Percentiles rank a stretch among this genome's conserved stretches.
phyloP scores from a whole-genome alignment of 257 asterid species.

The Jacaranda copaia region DNA sequence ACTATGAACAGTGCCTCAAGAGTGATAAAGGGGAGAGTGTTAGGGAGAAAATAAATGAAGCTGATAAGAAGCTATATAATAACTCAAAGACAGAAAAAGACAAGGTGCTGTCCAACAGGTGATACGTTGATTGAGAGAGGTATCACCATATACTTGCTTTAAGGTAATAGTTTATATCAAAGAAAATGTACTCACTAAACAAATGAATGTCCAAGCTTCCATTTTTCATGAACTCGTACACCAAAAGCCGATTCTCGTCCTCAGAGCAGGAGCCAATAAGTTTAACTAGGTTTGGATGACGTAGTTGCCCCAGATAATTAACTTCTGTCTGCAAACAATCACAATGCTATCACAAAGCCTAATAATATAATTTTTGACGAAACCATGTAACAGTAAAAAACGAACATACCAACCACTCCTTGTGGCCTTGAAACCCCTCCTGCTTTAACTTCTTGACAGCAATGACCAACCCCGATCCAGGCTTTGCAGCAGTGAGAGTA shows the following conservation, averaged over 20 bases:
- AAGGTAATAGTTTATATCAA: neutral
- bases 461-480: slow-evolving; percentile 67
- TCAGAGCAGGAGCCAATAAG: slow-evolving; percentile 92
- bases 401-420: slow-evolving; percentile 71
- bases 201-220: slow-evolving; percentile 98
- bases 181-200: slow-evolving; percentile 73
- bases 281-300: slow-evolving; percentile 85
- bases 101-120: too few relatives aligned
- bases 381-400: neutral
- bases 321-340: slow-evolving; percentile 86
- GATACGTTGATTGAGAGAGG: too few relatives aligned
- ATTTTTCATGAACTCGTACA: slow-evolving; percentile 94
- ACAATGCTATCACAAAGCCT: neutral
- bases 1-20: too few relatives aligned
- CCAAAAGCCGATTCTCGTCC: slow-evolving; percentile 88
- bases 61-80: too few relatives aligned
- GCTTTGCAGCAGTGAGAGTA: slow-evolving; percentile 52
- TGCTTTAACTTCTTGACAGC: slow-evolving; percentile 76
- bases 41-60: too few relatives aligned
- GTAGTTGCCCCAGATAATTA: slow-evolving; percentile 94
- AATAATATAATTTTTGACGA: neutral
- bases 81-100: too few relatives aligned
- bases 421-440: slow-evolving; percentile 70
- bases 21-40: too few relatives aligned
- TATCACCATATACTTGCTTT: too few relatives aligned